These are phyloP conservation scores for Capsicum baccatum DNA, from an alignment of 257 asterid species.

Conservation along the genomic window DNA sequence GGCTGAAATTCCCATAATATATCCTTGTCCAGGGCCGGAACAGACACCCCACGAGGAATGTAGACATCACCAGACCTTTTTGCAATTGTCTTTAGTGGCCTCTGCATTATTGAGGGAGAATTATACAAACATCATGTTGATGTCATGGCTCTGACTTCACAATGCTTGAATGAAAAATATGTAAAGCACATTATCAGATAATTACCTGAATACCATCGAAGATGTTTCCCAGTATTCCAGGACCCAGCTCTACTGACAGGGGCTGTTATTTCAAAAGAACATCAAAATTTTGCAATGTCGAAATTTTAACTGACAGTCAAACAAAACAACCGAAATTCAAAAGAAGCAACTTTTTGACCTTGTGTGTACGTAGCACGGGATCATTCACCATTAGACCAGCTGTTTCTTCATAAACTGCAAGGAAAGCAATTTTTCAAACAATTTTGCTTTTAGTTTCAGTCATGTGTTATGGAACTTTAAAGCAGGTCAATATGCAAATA, in stretches of 20 bases:
- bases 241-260: slow-evolving; percentile 93
- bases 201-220: slow-evolving; percentile 97
- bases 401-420: slow-evolving; percentile 95
- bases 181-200: not conserved
- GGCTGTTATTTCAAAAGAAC: slow-evolving; percentile 60
- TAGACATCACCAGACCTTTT: slow-evolving; percentile 95
- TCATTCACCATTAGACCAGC: slow-evolving; percentile 96
- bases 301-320: not conserved
- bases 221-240: slow-evolving; percentile 95
- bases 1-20: slow-evolving; percentile 96
- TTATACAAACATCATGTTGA: slow-evolving; percentile 14
- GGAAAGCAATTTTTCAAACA: slow-evolving; percentile 18
- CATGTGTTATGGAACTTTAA: not conserved
- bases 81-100: slow-evolving; percentile 98
- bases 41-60: slow-evolving; percentile 99
- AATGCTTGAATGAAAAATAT: not conserved
- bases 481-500: not conserved
- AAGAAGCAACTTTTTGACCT: slow-evolving; percentile 52
- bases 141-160: slow-evolving; percentile 3
- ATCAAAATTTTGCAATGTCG: not conserved
- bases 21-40: slow-evolving; percentile 97
- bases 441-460: slow-evolving; percentile 2
- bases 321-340: not conserved
- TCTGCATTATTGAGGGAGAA: slow-evolving; percentile 53
- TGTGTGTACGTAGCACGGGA: slow-evolving; percentile 95